Evolutionary conservation across 2,329 filamentous ascomycete species (phyloP).

Genomic region (Xylariaceae sp.): DNA sequence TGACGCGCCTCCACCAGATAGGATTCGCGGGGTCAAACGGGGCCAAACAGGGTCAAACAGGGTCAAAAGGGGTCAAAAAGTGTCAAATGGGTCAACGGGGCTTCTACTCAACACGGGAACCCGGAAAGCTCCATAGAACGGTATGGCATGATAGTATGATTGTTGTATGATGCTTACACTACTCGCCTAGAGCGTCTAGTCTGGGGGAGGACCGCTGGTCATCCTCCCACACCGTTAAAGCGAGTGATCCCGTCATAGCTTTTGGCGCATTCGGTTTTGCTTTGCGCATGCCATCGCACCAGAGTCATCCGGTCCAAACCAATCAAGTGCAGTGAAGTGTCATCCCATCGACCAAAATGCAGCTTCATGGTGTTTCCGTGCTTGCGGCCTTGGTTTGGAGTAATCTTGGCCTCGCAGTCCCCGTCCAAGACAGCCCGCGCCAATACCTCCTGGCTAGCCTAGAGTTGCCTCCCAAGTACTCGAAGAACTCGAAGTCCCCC

Average conservation of each 20-base stretch:
- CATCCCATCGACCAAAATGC: constrained; percentile 10
- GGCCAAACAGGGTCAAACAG: too few relatives aligned
- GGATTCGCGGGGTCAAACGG: too few relatives aligned
- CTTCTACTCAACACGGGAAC: background rate
- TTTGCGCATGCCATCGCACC: background rate
- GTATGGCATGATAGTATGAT: background rate
- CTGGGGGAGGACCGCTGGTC: constrained; percentile 6
- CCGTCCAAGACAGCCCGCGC: constrained; percentile 46
- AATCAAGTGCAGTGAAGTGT: background rate
- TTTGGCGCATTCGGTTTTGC: constrained; percentile 3
- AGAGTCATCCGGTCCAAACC: background rate
- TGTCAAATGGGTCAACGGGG: background rate
- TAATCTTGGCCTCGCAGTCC: constrained; percentile 26
- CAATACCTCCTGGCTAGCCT: constrained; percentile 50
- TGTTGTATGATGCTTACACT: background rate
- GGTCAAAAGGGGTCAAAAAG: too few relatives aligned
- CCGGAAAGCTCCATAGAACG: background rate
- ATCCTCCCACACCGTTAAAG: constrained; percentile 5
- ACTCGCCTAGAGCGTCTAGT: background rate
- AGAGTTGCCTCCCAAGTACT: constrained; percentile 40
- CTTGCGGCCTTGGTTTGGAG: constrained; percentile 26
- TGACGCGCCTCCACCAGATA: background rate
- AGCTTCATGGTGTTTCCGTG: constrained; percentile 17
- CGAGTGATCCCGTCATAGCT: background rate
- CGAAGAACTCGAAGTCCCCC: constrained; percentile 40